Evolutionary conservation across 139 green algal genomes (phyloP), one percentile per base, ranked within the genome.

Genomic region (Haematococcus sp.): DNA sequence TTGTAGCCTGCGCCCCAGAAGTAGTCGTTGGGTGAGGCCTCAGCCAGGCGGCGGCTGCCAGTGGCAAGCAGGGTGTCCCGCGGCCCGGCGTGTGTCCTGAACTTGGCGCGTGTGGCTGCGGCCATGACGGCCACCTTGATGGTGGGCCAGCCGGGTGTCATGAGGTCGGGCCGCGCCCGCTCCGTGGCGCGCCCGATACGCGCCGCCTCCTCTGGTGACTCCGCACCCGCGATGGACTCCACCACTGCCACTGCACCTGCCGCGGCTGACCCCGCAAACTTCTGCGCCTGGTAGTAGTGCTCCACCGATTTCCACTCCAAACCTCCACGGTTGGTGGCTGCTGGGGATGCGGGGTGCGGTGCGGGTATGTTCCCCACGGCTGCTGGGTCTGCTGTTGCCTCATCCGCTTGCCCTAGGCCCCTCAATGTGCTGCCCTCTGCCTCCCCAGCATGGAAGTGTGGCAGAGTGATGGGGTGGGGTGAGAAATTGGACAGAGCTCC

Each of bases 401-500:
- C n/a, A n/a, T n/a, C n/a, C n/a, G n/a, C n/a, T n/a, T n/a, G n/a
- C n/a, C 28, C 19, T 5, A 27, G 60, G 27, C 16, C 27, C n/a
- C n/a, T n/a, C n/a, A n/a, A n/a, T n/a, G n/a, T n/a, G n/a, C n/a
- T n/a, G 16, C 5, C 7, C 4, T 4, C 27, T 35, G 30, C 60
- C 28, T n/a, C 60, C 4, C 7, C 27, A 13, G 28, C 16, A 4
- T 43, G 5, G 7, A 16, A 19, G 17, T n/a, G 0, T 2, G 90
- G 84, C 86, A 98, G 88, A 25, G 4, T 11, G 63, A 99, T 92
- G 23, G 90, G 72, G 81, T 98, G 93, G 5, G 91, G 85, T 1
- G 91, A 96, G 82, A 99, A 99, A 86, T 99, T 99, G 58, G 81
- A 92, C 20, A 99, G 81, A 25, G 86, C 84, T 23, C 96, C 96